Base-by-base conservation (phyloP, 2,329 filamentous ascomycete genomes). In the Cercospora zeae-maydis region DNA sequence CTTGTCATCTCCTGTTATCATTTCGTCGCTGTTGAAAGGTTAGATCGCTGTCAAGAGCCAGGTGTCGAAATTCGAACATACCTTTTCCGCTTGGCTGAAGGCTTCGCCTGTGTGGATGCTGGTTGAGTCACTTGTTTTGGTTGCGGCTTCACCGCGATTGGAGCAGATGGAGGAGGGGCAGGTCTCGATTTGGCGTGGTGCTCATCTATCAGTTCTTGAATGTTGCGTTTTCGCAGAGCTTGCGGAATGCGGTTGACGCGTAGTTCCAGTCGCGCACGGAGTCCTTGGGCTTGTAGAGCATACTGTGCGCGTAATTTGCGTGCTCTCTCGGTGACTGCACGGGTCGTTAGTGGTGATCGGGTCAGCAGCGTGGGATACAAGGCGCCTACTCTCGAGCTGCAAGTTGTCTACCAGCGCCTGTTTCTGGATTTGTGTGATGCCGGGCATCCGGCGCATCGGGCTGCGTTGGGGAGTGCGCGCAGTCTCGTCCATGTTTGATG, bases 181-280 rank as follows among this genome's bases (percentile, higher is more conserved):
- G 71, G 70, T 27, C 67, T 71, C 34, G 67, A 54, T 63, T 69
- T 73, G 58, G 72, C 68, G 16, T 72, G 68, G 68, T 85, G 77
- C 66, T 84, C 84, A 47, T 84, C 80, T 5, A 93, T 75, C 8
- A 98, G 81, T 49, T 96, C 93, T 61, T 87, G 87, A 83, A 99
- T 93, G 62, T 86, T 96, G 65, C 86, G 83, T 72, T 89, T 90
- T 63, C 93, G 88, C 66, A 96, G 79, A 14, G 88, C 84, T 70
- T 86, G 84, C 7, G 95, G 95, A 58, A 98, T 95, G 59, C 95
- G 88, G 75, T 97, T 96, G 75, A 98, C 85, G 78, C 95, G 90
- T 79, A 96, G 90, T 77, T 97, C 93, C 58, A 99, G 88, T 65
- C 93, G 88, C 64, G 92, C 88, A 65, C 90, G 86, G 39, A 98